Conservation (phyloP, 441 rosid species). For the Gossypium laxum region DNA sequence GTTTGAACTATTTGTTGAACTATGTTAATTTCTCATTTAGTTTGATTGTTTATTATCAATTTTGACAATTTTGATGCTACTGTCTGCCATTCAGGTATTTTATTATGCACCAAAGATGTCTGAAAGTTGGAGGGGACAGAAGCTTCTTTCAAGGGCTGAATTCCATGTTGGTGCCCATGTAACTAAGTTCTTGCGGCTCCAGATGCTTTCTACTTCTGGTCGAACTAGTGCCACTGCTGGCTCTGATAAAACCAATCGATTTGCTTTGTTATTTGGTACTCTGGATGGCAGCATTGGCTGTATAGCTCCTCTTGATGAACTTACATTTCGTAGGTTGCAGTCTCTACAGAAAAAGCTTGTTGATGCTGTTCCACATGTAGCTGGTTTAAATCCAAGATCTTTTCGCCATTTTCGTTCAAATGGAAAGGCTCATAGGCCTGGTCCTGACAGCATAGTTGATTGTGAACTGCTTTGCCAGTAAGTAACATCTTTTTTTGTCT, state of each 20-base stretch:
- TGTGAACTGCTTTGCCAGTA: conserved; percentile 87
- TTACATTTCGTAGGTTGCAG: conserved; percentile 89
- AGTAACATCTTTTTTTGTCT: conserved; percentile 25
- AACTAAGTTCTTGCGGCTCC: conserved; percentile 77
- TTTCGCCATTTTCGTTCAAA: conserved; percentile 74
- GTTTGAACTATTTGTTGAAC: background rate
- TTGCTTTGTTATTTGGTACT: conserved; percentile 77
- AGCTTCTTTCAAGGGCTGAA: conserved; percentile 89
- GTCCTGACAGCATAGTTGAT: conserved; percentile 92
- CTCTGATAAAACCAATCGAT: conserved; percentile 85
- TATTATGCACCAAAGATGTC: conserved; percentile 90
- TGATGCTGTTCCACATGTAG: conserved; percentile 85
- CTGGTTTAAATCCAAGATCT: conserved; percentile 85
- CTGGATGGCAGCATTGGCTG: conserved; percentile 93
- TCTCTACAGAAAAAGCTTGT: conserved; percentile 82
- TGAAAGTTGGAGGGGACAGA: conserved; percentile 97
- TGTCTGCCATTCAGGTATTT: conserved; percentile 49
- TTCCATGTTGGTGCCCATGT: conserved; percentile 90
- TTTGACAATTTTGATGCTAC: conserved; percentile 9
- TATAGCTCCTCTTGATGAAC: conserved; percentile 88
- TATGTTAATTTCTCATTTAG: background rate
- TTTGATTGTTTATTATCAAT: background rate
- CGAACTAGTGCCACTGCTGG: conserved; percentile 42
- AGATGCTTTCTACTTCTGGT: conserved; percentile 66
- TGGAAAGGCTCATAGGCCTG: conserved; percentile 85